Evolutionary conservation across 225 moss, liverwort and hornwort species (phyloP).

Genomic region (Climacium dendroides): DNA sequence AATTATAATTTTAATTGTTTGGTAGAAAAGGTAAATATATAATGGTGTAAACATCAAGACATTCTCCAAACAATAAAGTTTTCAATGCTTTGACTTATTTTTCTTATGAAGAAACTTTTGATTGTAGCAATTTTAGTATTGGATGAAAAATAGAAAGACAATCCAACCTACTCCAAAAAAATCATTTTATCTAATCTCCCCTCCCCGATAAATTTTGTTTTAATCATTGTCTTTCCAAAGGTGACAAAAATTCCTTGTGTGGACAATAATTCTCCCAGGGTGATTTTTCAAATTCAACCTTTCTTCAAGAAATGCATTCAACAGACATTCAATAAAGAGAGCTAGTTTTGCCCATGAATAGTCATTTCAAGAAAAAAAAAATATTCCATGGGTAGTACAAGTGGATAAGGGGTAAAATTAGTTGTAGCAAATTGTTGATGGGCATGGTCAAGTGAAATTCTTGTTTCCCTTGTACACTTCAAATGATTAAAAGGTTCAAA

Average conservation of each 20-base stretch:
- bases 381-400: too few species aligned
- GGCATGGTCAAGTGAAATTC: too few species aligned
- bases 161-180: neutral
- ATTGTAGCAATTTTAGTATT: too few species aligned
- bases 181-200: too few species aligned
- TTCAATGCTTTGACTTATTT: too few species aligned
- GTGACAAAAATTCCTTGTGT: neutral
- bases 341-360: rapidly evolving
- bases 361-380: neutral
- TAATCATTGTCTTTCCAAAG: neutral
- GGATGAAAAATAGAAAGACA: neutral
- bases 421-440: neutral
- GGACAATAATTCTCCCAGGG: rapidly evolving
- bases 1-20: neutral
- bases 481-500: neutral
- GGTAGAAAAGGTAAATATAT: neutral
- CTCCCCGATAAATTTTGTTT: rapidly evolving
- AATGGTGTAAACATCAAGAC: too few species aligned
- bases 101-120: neutral
- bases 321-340: too few species aligned
- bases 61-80: neutral
- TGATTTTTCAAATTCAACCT: neutral
- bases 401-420: neutral
- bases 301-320: neutral
- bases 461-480: neutral